Evolutionary conservation across 352 stramenopile species (phyloP).

Genomic region (Phytophthora tentaculata): DNA sequence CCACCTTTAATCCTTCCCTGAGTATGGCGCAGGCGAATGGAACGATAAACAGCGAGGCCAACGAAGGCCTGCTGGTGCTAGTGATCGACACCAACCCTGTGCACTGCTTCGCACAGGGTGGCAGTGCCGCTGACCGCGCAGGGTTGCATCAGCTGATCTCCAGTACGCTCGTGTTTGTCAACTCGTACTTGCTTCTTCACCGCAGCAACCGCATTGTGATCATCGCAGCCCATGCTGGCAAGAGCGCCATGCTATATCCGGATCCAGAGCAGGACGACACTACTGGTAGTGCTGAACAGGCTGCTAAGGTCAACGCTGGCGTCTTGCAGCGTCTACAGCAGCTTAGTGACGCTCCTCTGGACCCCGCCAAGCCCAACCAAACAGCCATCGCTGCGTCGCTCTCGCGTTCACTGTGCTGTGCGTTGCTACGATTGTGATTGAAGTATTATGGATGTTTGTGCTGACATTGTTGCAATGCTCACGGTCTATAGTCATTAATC

Average conservation of each 20-base stretch:
- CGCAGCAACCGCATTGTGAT: constrained; percentile 88
- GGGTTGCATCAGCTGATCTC: constrained; percentile 74
- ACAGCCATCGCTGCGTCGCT: constrained; percentile 81
- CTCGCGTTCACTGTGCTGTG: constrained; percentile 85
- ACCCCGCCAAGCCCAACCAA: constrained; percentile 59
- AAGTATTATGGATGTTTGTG: background rate
- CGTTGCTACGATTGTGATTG: constrained; percentile 17
- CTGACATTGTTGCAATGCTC: constrained; percentile 7
- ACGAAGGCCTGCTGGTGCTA: constrained; percentile 75
- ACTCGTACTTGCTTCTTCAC: constrained; percentile 86
- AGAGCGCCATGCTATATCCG: constrained; percentile 79
- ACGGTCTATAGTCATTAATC: constrained; percentile 74
- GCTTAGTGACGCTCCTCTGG: constrained; percentile 54
- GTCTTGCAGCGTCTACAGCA: constrained; percentile 75
- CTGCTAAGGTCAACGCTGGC: constrained; percentile 70
- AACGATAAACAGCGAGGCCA: constrained; percentile 18
- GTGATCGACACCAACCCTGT: constrained; percentile 84
- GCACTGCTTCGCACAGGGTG: constrained; percentile 63
- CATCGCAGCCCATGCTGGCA: constrained; percentile 77
- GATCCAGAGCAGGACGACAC: constrained; percentile 71
- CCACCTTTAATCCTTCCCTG: background rate
- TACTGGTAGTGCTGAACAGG: constrained; percentile 71
- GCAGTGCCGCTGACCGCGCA: constrained; percentile 30
- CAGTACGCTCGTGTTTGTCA: constrained; percentile 85
- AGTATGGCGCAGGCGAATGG: constrained; percentile 29